These are phyloP conservation scores for Candida dendrica DNA, from an alignment of 805 yeast species.

Conservation along the genomic window DNA sequence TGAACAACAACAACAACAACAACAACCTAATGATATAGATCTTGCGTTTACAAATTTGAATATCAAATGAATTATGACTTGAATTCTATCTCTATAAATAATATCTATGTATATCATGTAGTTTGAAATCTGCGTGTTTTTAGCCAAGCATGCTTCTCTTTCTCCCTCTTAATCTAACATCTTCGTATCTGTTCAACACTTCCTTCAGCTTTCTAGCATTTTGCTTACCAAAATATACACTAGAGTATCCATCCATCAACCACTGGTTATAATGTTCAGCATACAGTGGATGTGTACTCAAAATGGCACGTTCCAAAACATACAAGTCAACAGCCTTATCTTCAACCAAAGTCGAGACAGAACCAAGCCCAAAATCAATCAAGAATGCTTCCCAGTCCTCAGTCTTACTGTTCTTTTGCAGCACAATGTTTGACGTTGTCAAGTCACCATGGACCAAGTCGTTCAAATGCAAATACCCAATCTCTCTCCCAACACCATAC, in stretches of 20 bases:
- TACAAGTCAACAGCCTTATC: constrained; percentile 97
- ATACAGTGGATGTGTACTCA: constrained; percentile 81
- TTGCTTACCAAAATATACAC: constrained; percentile 25
- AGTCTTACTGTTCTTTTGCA: constrained; percentile 25
- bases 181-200: constrained; percentile 60
- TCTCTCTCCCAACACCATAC: constrained; percentile 51
- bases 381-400: constrained; percentile 42
- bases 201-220: constrained; percentile 40
- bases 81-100: background rate
- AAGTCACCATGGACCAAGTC: constrained; percentile 92
- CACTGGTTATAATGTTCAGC: constrained; percentile 58
- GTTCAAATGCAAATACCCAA: constrained; percentile 64
- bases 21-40: constrained; percentile 13
- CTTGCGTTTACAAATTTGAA: constrained; percentile 13
- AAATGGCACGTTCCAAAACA: constrained; percentile 85
- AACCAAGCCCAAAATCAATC: constrained; percentile 89
- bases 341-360: constrained; percentile 68
- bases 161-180: constrained; percentile 86
- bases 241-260: constrained; percentile 65
- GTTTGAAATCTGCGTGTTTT: too few relatives aligned
- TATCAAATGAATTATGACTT: constrained; percentile 1
- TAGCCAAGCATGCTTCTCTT: constrained; percentile 92
- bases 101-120: too few relatives aligned
- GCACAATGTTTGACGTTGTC: constrained; percentile 80
- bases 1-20: background rate